Conservation (phyloP, 2,329 filamentous ascomycete genomes). For the Penicillium freii region DNA sequence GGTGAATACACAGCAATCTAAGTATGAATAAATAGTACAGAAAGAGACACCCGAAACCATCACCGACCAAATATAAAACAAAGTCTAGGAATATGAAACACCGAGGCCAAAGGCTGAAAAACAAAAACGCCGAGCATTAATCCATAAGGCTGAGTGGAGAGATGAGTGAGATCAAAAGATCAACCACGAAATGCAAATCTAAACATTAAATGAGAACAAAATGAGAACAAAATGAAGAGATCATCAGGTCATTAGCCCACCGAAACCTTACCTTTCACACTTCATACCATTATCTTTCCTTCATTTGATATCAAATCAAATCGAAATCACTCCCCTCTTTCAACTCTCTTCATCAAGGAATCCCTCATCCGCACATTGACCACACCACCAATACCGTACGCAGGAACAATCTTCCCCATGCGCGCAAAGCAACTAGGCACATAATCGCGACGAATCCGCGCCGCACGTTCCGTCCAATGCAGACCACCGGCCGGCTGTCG, state of each 20-base stretch:
- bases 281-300: neutral
- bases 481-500: conserved; percentile 49
- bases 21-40: neutral
- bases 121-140: neutral
- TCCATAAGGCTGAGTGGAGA: conserved; percentile 10
- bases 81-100: neutral
- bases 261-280: neutral
- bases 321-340: conserved; percentile 30
- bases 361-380: conserved; percentile 73
- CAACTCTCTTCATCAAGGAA: conserved; percentile 61
- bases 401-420: conserved; percentile 81
- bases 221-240: conserved; percentile 2
- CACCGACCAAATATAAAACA: neutral
- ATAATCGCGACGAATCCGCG: conserved; percentile 72
- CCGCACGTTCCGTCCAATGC: conserved; percentile 60
- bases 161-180: neutral
- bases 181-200: conserved; percentile 5
- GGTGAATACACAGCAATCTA: neutral
- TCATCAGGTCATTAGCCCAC: conserved; percentile 4
- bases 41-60: neutral
- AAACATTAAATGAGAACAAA: conserved; percentile 1
- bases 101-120: neutral
- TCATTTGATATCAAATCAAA: neutral
- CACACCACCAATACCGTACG: conserved; percentile 84
- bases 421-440: conserved; percentile 68